Evolutionary conservation across 495 filamentous ascomycete genomes (phyloP).

Genomic region (Rusavskia elegans): DNA sequence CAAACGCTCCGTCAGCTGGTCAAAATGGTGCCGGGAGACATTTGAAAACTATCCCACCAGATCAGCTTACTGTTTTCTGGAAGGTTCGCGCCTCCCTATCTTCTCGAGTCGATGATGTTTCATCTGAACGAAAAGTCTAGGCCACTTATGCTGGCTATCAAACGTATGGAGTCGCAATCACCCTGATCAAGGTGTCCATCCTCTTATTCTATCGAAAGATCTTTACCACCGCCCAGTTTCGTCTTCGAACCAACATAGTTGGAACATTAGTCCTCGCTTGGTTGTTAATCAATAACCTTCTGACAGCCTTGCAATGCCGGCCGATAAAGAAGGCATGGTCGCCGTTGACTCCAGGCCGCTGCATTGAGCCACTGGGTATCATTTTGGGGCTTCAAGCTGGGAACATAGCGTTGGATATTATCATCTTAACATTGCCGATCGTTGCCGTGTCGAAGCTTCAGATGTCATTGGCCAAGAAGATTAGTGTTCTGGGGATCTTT

Average conservation of each 20-base stretch:
- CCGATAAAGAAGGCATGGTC: slow-evolving; percentile 4
- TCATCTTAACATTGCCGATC: neutral
- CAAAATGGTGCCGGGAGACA: neutral
- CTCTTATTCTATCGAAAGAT: slow-evolving; percentile 1
- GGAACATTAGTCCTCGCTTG: slow-evolving; percentile 2
- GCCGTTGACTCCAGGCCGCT: neutral
- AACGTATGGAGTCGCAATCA: neutral
- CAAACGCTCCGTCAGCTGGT: neutral
- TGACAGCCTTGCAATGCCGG: slow-evolving; percentile 5
- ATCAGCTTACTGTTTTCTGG: neutral
- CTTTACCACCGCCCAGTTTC: neutral
- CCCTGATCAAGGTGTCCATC: neutral
- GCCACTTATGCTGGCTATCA: neutral
- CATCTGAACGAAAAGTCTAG: neutral
- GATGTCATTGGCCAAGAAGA: slow-evolving; percentile 3
- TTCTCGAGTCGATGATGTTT: neutral
- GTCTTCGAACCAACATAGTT: neutral
- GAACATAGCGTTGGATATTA: neutral
- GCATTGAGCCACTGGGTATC: neutral
- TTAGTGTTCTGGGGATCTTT: neutral
- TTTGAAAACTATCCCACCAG: neutral
- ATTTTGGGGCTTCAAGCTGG: neutral
- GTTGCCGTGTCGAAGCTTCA: neutral
- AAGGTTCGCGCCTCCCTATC: neutral
- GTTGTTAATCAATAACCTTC: neutral